Evolutionary conservation across 139 green algal genomes (phyloP).

Genomic region (Ettlia oleoabundans): DNA sequence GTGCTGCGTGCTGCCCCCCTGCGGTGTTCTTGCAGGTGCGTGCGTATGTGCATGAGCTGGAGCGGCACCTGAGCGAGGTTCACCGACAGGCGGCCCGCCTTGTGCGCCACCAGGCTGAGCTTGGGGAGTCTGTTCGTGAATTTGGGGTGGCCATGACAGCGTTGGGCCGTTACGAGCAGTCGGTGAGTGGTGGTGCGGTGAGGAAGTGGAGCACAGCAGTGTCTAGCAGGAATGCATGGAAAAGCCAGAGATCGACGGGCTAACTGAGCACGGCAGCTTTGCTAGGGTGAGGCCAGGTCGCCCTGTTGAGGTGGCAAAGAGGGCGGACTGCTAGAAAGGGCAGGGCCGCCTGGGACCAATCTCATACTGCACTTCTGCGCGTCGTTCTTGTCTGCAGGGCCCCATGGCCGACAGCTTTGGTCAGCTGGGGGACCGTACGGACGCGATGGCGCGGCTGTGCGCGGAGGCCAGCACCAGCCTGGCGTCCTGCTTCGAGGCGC

Average conservation of each 20-base stretch:
- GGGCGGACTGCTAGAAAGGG: no score
- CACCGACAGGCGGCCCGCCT: constrained; percentile 78
- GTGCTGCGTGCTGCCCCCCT: not conserved
- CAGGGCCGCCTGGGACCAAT: not conserved
- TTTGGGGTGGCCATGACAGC: constrained; percentile 68
- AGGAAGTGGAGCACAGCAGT: no score
- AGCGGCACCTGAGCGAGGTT: constrained; percentile 84
- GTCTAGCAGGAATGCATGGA: no score
- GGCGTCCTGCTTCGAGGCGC: constrained; percentile 77
- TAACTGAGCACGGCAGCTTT: no score
- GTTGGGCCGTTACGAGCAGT: constrained; percentile 38
- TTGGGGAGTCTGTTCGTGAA: constrained; percentile 73
- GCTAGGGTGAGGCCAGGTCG: no score
- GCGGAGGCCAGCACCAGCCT: constrained; percentile 2
- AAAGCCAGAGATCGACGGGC: no score
- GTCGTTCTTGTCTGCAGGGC: constrained; percentile 33
- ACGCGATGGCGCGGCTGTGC: constrained; percentile 16
- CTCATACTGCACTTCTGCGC: not conserved
- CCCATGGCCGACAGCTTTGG: constrained; percentile 57
- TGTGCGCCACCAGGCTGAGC: constrained; percentile 74
- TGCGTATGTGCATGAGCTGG: constrained; percentile 85
- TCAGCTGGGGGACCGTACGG: constrained; percentile 45
- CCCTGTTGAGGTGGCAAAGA: no score
- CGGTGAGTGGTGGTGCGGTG: constrained; percentile 4
- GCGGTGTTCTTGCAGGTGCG: constrained; percentile 42